These are phyloP conservation scores for Penicillium egyptiacum DNA, from an alignment of 495 filamentous ascomycete species.

Conservation along the genomic window DNA sequence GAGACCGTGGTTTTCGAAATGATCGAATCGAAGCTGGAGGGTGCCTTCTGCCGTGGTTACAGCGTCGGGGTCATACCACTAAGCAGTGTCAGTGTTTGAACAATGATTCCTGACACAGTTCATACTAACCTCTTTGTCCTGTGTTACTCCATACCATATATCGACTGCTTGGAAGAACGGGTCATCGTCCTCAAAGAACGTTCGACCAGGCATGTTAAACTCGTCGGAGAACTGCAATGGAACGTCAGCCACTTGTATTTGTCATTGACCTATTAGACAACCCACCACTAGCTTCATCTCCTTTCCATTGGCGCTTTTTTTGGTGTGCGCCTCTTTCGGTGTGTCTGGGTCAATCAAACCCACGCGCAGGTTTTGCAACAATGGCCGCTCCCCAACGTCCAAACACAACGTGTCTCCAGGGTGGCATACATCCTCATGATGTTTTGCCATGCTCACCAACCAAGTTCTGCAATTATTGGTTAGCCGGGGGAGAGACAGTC, in stretches of 20 bases:
- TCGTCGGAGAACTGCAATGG: conserved; percentile 69
- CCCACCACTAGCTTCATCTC: conserved; percentile 64
- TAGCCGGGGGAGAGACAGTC: conserved; percentile 1
- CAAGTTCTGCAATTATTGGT: conserved; percentile 52
- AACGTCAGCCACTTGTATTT: conserved; percentile 2
- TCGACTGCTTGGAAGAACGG: conserved; percentile 70
- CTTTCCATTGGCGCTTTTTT: conserved; percentile 58
- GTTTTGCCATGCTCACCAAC: conserved; percentile 39
- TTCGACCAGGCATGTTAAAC: conserved; percentile 68
- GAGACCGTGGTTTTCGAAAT: conserved; percentile 66
- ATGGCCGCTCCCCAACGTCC: conserved; percentile 52
- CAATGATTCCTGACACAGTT: neutral
- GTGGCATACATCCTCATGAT: conserved; percentile 27
- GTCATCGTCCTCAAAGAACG: conserved; percentile 74
- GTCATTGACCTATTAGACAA: conserved; percentile 1
- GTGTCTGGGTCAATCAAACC: conserved; percentile 73
- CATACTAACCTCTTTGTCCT: conserved; percentile 62
- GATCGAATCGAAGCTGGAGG: conserved; percentile 65
- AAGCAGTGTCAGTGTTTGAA: conserved; percentile 6
- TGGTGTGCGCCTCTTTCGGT: conserved; percentile 57
- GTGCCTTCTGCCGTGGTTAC: conserved; percentile 65
- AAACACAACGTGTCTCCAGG: conserved; percentile 56
- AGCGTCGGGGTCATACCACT: conserved; percentile 83
- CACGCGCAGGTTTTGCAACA: conserved; percentile 60
- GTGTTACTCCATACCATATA: conserved; percentile 78